phyloP scores from a whole-genome alignment of 2,329 filamentous ascomycete genomes.

The Diaporthe ilicicola region DNA sequence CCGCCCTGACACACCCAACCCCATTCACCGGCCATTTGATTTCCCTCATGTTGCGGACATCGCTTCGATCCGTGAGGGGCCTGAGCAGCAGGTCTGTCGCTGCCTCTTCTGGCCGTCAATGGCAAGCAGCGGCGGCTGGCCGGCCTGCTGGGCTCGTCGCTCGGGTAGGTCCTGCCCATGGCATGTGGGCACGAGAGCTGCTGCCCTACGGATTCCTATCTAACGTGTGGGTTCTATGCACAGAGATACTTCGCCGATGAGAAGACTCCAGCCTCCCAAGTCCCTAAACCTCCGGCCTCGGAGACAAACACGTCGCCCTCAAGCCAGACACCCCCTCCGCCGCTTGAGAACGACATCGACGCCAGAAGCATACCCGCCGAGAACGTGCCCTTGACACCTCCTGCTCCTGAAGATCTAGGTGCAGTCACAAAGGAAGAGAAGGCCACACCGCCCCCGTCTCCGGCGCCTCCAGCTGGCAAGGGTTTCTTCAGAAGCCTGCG shows the following conservation, averaged over 20 bases:
- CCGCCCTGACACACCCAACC: conserved; percentile 24
- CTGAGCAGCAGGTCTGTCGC: conserved; percentile 63
- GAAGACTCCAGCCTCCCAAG: conserved; percentile 58
- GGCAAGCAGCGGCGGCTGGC: conserved; percentile 54
- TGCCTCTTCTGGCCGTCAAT: conserved; percentile 66
- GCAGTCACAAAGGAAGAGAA: conserved; percentile 15
- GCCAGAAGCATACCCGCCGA: conserved; percentile 48
- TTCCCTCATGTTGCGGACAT: conserved; percentile 74
- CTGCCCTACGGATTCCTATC: conserved; percentile 34
- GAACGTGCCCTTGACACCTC: conserved; percentile 51
- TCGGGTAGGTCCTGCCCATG: conserved; percentile 46
- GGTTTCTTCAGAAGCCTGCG: conserved; percentile 76
- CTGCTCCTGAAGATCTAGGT: conserved; percentile 43
- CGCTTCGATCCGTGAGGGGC: conserved; percentile 70
- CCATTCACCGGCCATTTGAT: conserved; percentile 49
- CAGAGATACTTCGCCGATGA: conserved; percentile 67
- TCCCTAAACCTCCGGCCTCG: conserved; percentile 61
- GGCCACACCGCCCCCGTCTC: conserved; percentile 47
- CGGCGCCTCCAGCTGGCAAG: conserved; percentile 57
- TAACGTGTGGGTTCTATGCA: conserved; percentile 13
- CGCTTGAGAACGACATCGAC: conserved; percentile 46
- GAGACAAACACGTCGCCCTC: conserved; percentile 60
- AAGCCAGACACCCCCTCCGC: conserved; percentile 48
- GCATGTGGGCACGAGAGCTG: conserved; percentile 35
- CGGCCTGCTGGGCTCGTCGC: conserved; percentile 48